A percentile compares a stretch with the other conserved stretches of the same genome.
Evolutionary conservation across 2,329 filamentous ascomycete species (phyloP).

Genomic region (Cadophora malorum): DNA sequence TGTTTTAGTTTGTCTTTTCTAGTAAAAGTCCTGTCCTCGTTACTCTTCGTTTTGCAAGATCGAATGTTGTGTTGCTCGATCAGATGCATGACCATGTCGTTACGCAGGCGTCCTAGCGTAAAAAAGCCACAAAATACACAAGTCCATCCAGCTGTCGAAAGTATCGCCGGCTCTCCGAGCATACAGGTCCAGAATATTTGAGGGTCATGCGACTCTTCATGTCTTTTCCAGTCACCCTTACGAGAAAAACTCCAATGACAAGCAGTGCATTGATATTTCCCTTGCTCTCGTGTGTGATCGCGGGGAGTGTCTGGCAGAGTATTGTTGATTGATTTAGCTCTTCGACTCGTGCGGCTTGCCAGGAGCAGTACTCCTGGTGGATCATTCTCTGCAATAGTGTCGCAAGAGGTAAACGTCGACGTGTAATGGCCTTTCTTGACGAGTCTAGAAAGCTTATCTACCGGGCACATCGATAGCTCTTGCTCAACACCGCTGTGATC

Average conservation of each 20-base stretch:
- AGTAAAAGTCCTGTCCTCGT: slow-evolving; percentile 21
- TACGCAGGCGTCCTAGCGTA: slow-evolving; percentile 10
- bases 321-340: background rate
- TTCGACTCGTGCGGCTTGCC: background rate
- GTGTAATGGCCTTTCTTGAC: background rate
- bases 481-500: background rate
- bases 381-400: background rate
- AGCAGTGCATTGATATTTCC: slow-evolving; percentile 34
- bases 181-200: slow-evolving; percentile 38
- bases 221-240: slow-evolving; percentile 39
- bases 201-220: slow-evolving; percentile 37
- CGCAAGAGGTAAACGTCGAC: background rate
- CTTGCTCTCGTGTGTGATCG: background rate
- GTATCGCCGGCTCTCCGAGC: slow-evolving; percentile 24
- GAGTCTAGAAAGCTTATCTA: background rate
- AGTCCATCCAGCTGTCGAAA: slow-evolving; percentile 23
- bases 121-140: slow-evolving; percentile 33
- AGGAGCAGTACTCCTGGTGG: background rate
- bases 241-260: slow-evolving; percentile 31
- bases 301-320: background rate
- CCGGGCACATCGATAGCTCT: background rate
- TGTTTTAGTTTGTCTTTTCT: slow-evolving; percentile 39
- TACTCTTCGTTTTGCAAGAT: slow-evolving; percentile 28
- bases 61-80: slow-evolving; percentile 31
- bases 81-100: slow-evolving; percentile 32